Evolutionary conservation across 225 moss, liverwort and hornwort species (phyloP).

Genomic region (Polytrichum formosum): DNA sequence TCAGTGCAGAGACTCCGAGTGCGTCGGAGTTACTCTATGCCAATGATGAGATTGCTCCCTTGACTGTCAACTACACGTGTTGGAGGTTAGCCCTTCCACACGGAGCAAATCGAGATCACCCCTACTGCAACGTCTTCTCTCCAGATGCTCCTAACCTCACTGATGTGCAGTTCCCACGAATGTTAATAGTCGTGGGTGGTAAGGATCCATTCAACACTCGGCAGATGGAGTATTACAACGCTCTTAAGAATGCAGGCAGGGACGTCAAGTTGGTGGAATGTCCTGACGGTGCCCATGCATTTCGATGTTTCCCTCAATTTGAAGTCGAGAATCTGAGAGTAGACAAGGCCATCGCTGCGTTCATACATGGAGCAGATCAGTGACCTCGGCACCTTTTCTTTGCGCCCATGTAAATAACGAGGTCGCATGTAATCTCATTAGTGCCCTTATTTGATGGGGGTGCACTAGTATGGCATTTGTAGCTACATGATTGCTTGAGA

Average conservation of each 20-base stretch:
- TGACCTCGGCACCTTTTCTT: too few relatives aligned
- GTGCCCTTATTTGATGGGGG: too few relatives aligned
- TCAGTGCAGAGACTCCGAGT: not conserved
- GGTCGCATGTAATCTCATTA: too few relatives aligned
- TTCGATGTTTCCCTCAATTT: not conserved
- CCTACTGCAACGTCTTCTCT: not conserved
- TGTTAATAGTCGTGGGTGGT: not conserved
- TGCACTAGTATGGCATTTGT: too few relatives aligned
- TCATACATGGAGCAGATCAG: not conserved
- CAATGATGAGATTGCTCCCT: not conserved
- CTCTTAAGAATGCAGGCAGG: slow-evolving; percentile 7
- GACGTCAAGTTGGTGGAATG: not conserved
- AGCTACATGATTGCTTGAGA: too few relatives aligned
- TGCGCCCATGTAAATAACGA: too few relatives aligned
- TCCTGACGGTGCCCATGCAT: not conserved
- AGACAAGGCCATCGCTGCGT: not conserved
- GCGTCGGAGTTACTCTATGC: not conserved
- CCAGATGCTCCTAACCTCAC: not conserved
- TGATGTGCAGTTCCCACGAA: not conserved
- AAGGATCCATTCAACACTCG: not conserved
- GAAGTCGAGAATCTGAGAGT: not conserved
- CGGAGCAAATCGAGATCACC: slow-evolving; percentile 1
- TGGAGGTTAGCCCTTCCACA: not conserved
- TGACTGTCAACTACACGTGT: not conserved
- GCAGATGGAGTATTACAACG: not conserved